Evolutionary conservation across 345 rosid species (phyloP).

Genomic region (Cardamine occulta): DNA sequence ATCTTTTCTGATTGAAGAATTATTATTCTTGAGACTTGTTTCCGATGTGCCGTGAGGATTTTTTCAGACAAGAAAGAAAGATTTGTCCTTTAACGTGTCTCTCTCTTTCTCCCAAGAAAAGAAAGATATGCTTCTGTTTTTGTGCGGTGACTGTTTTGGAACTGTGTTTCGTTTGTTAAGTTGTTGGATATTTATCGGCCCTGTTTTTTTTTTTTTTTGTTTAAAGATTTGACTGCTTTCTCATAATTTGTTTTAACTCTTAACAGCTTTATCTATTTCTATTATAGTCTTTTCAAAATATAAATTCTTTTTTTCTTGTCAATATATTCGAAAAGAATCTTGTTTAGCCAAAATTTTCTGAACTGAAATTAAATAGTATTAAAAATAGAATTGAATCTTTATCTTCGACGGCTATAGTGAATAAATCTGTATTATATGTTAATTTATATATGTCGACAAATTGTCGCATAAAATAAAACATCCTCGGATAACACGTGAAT

Average conservation of each 20-base stretch:
- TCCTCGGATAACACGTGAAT: slow-evolving; percentile 40
- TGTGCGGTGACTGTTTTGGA: slow-evolving; percentile 40
- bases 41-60: slow-evolving; percentile 1
- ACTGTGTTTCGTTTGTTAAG: slow-evolving; percentile 27
- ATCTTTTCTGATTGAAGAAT: slow-evolving; percentile 22
- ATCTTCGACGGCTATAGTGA: slow-evolving; percentile 9
- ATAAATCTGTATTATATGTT: background rate
- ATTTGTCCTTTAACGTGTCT: background rate
- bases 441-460: slow-evolving; percentile 32
- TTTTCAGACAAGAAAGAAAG: slow-evolving; percentile 25
- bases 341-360: slow-evolving; percentile 1
- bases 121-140: slow-evolving; percentile 35
- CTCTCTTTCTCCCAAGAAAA: slow-evolving; percentile 36
- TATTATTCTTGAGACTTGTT: background rate
- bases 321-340: background rate
- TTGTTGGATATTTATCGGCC: slow-evolving; percentile 43
- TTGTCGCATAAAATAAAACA: slow-evolving; percentile 33
- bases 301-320: background rate
- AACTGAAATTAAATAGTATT: background rate
- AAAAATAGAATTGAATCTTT: background rate
- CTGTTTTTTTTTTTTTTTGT: background rate
- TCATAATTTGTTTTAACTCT: slow-evolving; percentile 7
- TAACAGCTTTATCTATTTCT: slow-evolving; percentile 15
- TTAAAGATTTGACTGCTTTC: background rate
- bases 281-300: background rate